Percentiles rank a stretch among this genome's conserved stretches.
Evolutionary conservation across 192 early-diverging fungal genomes (phyloP).

Genomic region (Coemansia sp.): DNA sequence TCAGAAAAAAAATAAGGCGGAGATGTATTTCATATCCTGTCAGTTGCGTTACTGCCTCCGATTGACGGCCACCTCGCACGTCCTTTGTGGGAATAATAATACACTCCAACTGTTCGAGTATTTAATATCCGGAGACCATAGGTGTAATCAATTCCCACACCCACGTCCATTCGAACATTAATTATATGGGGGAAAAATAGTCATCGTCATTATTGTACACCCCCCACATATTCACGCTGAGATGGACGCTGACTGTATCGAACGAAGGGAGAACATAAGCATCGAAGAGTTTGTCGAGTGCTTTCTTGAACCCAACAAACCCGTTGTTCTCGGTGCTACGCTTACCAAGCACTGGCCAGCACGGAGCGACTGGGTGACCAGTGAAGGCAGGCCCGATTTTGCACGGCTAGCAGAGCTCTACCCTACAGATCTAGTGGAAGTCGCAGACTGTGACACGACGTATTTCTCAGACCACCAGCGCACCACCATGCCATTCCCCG

Average conservation of each 20-base stretch:
- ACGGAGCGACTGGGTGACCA: conserved; percentile 61
- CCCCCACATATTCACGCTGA: background rate
- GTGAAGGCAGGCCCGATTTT: conserved; percentile 20
- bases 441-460: conserved; percentile 62
- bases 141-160: background rate
- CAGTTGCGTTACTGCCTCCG: conserved; percentile 1
- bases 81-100: background rate
- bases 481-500: conserved; percentile 57
- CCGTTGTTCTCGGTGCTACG: conserved; percentile 27
- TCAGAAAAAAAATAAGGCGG: background rate
- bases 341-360: conserved; percentile 56
- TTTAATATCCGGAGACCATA: background rate
- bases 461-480: conserved; percentile 69
- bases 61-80: background rate
- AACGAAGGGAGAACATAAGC: conserved; percentile 32
- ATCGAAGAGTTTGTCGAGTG: conserved; percentile 39
- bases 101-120: background rate
- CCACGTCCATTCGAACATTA: background rate
- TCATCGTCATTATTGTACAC: background rate
- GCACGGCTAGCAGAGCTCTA: conserved; percentile 41
- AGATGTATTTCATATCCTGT: background rate
- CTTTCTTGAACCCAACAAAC: conserved; percentile 31
- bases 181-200: background rate
- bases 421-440: conserved; percentile 52
- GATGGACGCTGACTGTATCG: conserved; percentile 20